Percentiles rank a stretch among this genome's conserved stretches.
Conservation (phyloP, 768 basidiomycete species). For the Panaeolus cyanescens region DNA sequence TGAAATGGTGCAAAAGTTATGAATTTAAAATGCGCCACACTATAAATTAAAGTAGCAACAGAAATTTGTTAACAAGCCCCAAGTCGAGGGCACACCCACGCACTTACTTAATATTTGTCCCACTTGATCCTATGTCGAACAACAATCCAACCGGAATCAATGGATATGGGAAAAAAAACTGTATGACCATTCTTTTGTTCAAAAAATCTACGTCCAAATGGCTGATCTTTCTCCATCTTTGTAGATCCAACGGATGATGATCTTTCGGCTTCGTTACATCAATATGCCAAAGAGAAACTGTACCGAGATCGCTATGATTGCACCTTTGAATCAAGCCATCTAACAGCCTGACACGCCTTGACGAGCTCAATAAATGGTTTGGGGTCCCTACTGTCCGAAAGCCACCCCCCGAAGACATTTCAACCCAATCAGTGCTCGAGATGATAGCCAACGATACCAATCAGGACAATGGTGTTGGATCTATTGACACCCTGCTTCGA, state of each 20-base stretch:
- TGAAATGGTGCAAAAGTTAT: too few species aligned
- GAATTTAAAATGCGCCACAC: too few species aligned
- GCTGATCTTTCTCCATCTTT: neutral
- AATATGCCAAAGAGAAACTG: conserved; percentile 19
- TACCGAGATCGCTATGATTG: neutral
- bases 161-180: conserved; percentile 15
- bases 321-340: conserved; percentile 5
- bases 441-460: conserved; percentile 17
- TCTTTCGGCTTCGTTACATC: conserved; percentile 9
- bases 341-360: conserved; percentile 11
- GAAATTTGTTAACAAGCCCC: too few species aligned
- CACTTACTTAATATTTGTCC: too few species aligned
- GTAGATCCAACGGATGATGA: conserved; percentile 17
- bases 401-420: conserved; percentile 14
- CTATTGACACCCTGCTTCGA: conserved; percentile 15
- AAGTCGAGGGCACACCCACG: too few species aligned
- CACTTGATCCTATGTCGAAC: conserved; percentile 4
- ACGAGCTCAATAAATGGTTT: conserved; percentile 15
- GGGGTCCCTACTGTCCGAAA: conserved; percentile 17
- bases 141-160: conserved; percentile 18
- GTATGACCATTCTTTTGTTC: conserved; percentile 2
- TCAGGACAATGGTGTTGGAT: conserved; percentile 17
- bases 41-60: too few species aligned
- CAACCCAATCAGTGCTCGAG: conserved; percentile 16
- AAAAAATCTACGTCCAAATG: neutral